A percentile compares a stretch with the other conserved stretches of the same genome.
Conservation (phyloP, 202 grass and related monocot genomes). For the Dendrocalamus latiflorus region DNA sequence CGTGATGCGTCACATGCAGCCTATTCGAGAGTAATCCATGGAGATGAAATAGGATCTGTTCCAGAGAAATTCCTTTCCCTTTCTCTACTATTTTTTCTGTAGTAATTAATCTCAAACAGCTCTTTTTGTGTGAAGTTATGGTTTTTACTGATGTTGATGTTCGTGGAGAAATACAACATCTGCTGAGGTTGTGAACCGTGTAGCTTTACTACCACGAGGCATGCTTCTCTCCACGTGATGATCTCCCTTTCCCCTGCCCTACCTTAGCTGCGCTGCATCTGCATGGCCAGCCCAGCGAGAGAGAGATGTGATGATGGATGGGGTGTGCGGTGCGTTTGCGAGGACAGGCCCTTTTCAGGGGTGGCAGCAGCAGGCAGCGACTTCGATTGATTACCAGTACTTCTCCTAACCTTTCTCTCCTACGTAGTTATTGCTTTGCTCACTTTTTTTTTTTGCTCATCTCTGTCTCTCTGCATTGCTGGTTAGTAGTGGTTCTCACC, state of each 20-base stretch:
- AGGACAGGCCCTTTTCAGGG: slow-evolving; percentile 22
- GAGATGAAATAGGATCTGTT: no score
- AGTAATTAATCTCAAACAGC: no score
- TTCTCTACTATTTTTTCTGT: no score
- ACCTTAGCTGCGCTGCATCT: not conserved
- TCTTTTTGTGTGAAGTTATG: no score
- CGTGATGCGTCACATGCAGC: no score
- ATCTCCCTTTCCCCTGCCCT: not conserved
- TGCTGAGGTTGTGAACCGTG: not conserved
- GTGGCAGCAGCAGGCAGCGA: not conserved
- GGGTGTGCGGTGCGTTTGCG: not conserved
- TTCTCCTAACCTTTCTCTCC: not conserved
- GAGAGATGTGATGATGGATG: not conserved
- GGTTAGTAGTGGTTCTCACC: not conserved
- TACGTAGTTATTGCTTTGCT: not conserved
- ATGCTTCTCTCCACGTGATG: no score
- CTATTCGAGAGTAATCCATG: no score
- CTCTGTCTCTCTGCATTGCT: not conserved
- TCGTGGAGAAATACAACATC: not conserved
- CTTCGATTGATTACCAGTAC: slow-evolving; percentile 8
- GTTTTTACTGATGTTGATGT: not conserved
- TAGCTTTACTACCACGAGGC: no score
- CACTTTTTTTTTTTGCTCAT: not conserved
- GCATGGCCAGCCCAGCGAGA: not conserved
- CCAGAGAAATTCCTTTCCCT: no score